phyloP scores from a whole-genome alignment of 192 early-diverging fungal genomes.

The Jimgerdemannia lactiflua region DNA sequence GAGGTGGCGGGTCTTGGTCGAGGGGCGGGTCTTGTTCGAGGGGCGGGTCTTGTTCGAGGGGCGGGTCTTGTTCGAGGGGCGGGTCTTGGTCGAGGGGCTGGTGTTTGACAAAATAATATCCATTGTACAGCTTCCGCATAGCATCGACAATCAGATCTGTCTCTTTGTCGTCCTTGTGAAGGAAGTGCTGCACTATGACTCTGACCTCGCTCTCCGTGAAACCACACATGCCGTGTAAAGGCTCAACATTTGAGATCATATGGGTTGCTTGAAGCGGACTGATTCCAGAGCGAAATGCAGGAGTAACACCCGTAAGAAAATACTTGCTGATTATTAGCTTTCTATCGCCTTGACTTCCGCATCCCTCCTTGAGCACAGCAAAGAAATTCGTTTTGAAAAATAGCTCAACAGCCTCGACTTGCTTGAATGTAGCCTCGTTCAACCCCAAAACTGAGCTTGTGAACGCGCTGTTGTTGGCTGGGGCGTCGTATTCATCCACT shows the following conservation, averaged over 20 bases:
- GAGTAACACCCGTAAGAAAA: constrained; percentile 31
- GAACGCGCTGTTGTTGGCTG: constrained; percentile 30
- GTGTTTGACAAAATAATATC: constrained; percentile 28
- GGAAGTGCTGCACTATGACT: constrained; percentile 28
- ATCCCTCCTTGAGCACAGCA: constrained; percentile 26
- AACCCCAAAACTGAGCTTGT: constrained; percentile 18
- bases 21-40: no score
- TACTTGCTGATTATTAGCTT: constrained; percentile 28
- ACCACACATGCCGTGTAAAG: constrained; percentile 35
- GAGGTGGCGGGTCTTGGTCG: no score
- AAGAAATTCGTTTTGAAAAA: constrained; percentile 28
- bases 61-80: no score
- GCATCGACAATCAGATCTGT: constrained; percentile 17
- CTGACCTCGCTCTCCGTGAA: constrained; percentile 33
- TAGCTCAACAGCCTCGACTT: constrained; percentile 13
- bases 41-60: no score
- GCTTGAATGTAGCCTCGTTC: constrained; percentile 10
- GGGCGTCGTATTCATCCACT: constrained; percentile 35
- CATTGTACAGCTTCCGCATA: constrained; percentile 28
- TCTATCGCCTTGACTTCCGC: constrained; percentile 3
- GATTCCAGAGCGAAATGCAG: constrained; percentile 25
- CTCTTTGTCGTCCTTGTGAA: constrained; percentile 24
- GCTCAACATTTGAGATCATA: constrained; percentile 20
- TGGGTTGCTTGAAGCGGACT: constrained; percentile 28
- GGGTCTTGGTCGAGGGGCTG: no score